phyloP scores from a whole-genome alignment of 2,329 filamentous ascomycete species.

The Alternaria longipes region DNA sequence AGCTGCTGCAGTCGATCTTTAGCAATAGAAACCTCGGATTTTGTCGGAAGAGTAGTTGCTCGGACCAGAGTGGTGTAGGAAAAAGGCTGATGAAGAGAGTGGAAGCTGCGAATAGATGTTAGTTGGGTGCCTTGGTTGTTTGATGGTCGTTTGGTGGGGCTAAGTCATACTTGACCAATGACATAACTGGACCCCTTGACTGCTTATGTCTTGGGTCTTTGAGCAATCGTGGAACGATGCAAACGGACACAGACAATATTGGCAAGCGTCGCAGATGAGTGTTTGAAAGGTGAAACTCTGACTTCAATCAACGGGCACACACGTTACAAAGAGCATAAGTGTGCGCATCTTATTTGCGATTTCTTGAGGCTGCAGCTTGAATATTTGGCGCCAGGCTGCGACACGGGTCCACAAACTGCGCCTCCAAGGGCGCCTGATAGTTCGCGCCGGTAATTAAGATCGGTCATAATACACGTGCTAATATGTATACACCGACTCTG shows the following conservation, averaged over 20 bases:
- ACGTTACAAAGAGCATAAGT: no score
- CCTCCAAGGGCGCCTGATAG: not conserved
- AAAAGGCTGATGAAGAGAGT: constrained; percentile 14
- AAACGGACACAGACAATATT: constrained; percentile 12
- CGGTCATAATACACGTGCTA: not conserved
- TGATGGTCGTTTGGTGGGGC: constrained; percentile 19
- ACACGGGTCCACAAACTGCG: no score
- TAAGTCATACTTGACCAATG: constrained; percentile 18
- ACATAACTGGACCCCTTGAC: constrained; percentile 10
- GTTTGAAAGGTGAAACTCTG: not conserved
- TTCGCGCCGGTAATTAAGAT: not conserved
- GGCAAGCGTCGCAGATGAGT: not conserved
- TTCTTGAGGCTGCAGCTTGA: not conserved
- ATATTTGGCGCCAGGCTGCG: not conserved
- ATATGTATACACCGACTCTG: constrained; percentile 4
- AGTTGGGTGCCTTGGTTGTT: constrained; percentile 10
- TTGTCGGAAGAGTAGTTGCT: constrained; percentile 22
- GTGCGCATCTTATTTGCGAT: constrained; percentile 9
- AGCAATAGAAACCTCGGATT: not conserved
- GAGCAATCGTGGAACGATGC: constrained; percentile 4
- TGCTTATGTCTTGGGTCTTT: constrained; percentile 2
- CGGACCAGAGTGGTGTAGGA: constrained; percentile 17
- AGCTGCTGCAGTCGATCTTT: constrained; percentile 14
- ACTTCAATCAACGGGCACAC: no score
- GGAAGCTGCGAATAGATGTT: constrained; percentile 18